Conservation (phyloP, 2,329 filamentous ascomycete genomes). For the Sarocladiaceae sp. region DNA sequence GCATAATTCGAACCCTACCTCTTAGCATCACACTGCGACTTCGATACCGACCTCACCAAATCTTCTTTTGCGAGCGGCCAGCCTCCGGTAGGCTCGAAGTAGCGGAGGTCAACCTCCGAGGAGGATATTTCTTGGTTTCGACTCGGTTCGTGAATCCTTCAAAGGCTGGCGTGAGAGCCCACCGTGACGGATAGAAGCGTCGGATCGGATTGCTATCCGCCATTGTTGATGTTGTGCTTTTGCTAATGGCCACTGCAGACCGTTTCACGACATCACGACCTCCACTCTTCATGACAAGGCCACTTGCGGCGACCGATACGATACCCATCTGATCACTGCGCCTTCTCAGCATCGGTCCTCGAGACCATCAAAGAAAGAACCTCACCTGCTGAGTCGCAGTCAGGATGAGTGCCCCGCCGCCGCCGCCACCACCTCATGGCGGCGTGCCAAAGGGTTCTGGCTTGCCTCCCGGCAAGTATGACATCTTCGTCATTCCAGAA, state of each 20-base stretch:
- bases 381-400: background rate
- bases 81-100: background rate
- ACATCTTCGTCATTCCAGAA: constrained; percentile 94
- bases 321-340: background rate
- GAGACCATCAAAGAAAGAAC: background rate
- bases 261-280: constrained; percentile 7
- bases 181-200: background rate
- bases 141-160: background rate
- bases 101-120: background rate
- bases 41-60: no score
- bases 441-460: constrained; percentile 66
- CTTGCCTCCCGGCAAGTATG: constrained; percentile 85
- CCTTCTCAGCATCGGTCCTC: background rate
- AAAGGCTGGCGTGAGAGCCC: no score
- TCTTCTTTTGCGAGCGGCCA: background rate
- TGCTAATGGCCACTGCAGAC: background rate
- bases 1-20: constrained; percentile 1
- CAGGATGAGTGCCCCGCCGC: constrained; percentile 55
- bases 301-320: background rate
- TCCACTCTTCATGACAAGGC: background rate
- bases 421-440: constrained; percentile 86
- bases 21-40: no score
- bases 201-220: background rate
- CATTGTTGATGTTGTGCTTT: background rate
- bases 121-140: background rate